Base-by-base conservation (phyloP, 163 green algal genomes). In the Scenedesmus sp. region DNA sequence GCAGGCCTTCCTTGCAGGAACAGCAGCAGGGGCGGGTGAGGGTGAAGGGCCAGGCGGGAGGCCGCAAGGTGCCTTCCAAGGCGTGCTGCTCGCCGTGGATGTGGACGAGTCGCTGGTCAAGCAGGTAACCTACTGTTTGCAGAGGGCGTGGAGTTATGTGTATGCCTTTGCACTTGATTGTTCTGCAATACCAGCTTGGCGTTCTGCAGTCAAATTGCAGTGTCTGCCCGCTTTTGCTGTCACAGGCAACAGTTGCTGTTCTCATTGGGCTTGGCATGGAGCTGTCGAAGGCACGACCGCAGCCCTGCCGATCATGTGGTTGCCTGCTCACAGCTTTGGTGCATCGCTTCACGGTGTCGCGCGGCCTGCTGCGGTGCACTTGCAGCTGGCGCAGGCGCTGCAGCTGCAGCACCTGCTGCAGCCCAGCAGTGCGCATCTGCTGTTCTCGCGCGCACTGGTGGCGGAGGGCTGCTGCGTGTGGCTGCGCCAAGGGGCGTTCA, bases 41-140 rank as follows among this genome's bases (percentile, higher is more conserved):
- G 40, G 53, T 40, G 65, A 46, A 37, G 44, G 37, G 26, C 68
- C 40, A 3, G 61, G 42, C 26, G 56, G 59, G 35, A 26, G 82
- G 37, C 83, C 70, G 24, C 18, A 81, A 43, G 91, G 51, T 35
- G 40, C 59, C 0, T 91, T 93, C 46, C 93, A 94, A 68, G 93
- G 93, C 22, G 35, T 95, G 2, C 37, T 95, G 40, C n/a, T 95
- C 56, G 83, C 89, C 2, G 83, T 94, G 22, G 93, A 93, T 44
- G 86, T 90, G 33, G 53, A 76, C 1, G 53, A 91, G 35, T 56
- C 85, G 12, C 56, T 91, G n/a, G 90, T 91, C 1, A 5, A 43
- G 18, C 61, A 89, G 83, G 83, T 30, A 7, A 9, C 20, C 56
- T 9, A 22, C 56, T 61, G 46, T 53, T 10, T n/a, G n/a, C n/a